Evolutionary conservation across 768 basidiomycete species (phyloP), one percentile per base, ranked within the genome.

Genomic region (Lactarius deliciosus): DNA sequence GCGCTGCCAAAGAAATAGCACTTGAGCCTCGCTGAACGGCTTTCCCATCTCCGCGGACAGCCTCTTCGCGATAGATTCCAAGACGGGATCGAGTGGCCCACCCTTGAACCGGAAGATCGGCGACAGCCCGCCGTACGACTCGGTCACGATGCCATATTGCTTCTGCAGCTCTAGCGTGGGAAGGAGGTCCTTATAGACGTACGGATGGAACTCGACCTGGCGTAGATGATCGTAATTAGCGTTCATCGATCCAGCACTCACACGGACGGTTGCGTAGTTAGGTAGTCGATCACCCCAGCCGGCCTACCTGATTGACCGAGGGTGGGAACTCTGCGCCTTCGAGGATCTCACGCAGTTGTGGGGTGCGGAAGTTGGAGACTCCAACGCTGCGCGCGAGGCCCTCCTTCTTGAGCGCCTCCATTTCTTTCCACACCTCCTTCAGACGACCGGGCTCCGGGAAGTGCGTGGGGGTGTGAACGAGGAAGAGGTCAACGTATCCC

Each of bases 131-230:
- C 75, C 76, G 54, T 75, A 83, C 0, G 82, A 79, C 16, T 76
- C 75, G 1, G 77, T 77, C 25, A 77, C 71, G 63, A 83, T 82
- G 43, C 73, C 72, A 55, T 81, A 64, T 68, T 78, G 41, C 63
- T 78, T 72, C 57, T 77, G 74, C n/a, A 76, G 55, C 36, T 75
- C 77, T 32, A 80, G 66, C n/a, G 73, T 72, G 3, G 78, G 72
- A 43, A 76, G 71, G 62, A 82, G 74, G 15, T 78, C 78, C 68
- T 81, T 77, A 70, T 79, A 80, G 41, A 82, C 76, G 73, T 85
- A 82, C 15, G 84, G 84, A 69, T 87, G 85, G 40, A 80, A 79
- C 72, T 87, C 85, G 28, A 86, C 73, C 81, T 83, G 36, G 30
- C 5, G 7, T n/a, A 30, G 28, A 56, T 10, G 32, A 25, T 25